Evolutionary conservation across 139 green algal species (phyloP).

Genomic region (Gonium pectorale): DNA sequence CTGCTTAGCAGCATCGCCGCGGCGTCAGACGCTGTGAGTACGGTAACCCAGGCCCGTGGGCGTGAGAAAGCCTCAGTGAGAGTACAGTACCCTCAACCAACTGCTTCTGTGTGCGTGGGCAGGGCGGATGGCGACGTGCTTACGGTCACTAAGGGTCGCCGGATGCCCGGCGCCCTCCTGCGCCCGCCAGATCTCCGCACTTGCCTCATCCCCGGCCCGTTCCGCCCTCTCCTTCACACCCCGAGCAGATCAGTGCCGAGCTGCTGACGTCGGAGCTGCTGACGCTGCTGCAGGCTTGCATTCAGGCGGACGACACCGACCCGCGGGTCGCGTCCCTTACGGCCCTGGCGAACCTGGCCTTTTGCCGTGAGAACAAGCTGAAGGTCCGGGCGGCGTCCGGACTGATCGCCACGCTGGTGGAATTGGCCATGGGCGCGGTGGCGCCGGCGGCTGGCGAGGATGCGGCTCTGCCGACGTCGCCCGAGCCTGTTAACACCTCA

Average conservation of each 20-base stretch:
- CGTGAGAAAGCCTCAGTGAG: too few species aligned
- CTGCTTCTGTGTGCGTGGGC: too few species aligned
- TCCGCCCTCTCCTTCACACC: not conserved
- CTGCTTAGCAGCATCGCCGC: constrained; percentile 55
- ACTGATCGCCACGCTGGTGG: constrained; percentile 62
- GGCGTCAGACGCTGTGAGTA: constrained; percentile 45
- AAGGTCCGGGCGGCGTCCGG: constrained; percentile 43
- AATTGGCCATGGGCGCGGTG: constrained; percentile 61
- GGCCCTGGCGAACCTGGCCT: constrained; percentile 75
- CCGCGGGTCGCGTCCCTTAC: constrained; percentile 60
- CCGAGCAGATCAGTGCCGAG: constrained; percentile 20
- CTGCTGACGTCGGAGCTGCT: constrained; percentile 57
- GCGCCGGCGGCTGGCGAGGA: too few species aligned
- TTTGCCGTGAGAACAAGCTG: constrained; percentile 62
- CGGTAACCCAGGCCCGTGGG: too few species aligned
- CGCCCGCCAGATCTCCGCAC: too few species aligned
- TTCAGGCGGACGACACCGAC: constrained; percentile 6
- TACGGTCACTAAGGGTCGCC: too few species aligned
- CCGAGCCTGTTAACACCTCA: too few species aligned
- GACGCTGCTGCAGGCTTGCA: constrained; percentile 52
- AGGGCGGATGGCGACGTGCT: too few species aligned
- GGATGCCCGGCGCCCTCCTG: too few species aligned
- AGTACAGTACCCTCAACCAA: too few species aligned
- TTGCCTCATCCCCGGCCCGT: too few species aligned
- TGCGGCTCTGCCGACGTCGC: too few species aligned